Base-by-base conservation (phyloP, 2,329 filamentous ascomycete species). In the Aureobasidium pullulans region DNA sequence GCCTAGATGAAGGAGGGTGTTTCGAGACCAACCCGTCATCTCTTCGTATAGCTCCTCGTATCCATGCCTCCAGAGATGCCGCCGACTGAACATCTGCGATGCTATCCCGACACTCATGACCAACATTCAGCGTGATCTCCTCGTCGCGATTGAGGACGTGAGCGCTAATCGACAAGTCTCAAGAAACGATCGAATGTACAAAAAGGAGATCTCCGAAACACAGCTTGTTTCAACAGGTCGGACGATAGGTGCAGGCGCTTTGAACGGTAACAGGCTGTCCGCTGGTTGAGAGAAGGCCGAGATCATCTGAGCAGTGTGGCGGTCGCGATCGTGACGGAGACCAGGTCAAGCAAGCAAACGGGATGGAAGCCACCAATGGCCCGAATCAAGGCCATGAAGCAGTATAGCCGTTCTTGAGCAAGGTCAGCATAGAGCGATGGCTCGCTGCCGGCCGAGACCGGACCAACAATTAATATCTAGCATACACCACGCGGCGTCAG, bases 211-310 rank as follows among this genome's bases (percentile, higher is more conserved):
- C 6, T 66, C 64, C 49, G 70, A 73, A 61, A 69, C 70, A 32
- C 70, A 73, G 46, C 60, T 76, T 10, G 71, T 76, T 8, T 73
- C 75, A 0, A 68, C 75, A 15, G 74, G 75, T 6, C 67, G 67
- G 37, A 66, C 64, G 23, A 69, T 69, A 31, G 75, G 74, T 16
- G 72, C 76, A 9, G 74, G 73, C 9, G 64, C 68, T 13, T 61
- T 70, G 0, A 68, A 71, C 48, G 75, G 74, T 2, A 75, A 66
- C 66, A 66, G 67, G 57, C 4, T 75, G 19, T 74, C 75, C 15
- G 71, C 69, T 59, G 68, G 70, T 11, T 34, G 72, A 44, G 71
- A 76, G 15, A 71, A 69, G 65, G 60, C 8, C 69, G 71, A 60
- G 71, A 73, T 49, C 75, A 67, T 62, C 70, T 75, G 65, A 65